phyloP scores from a whole-genome alignment of 2,329 filamentous ascomycete genomes.

The Chaetoscypha palmicola region DNA sequence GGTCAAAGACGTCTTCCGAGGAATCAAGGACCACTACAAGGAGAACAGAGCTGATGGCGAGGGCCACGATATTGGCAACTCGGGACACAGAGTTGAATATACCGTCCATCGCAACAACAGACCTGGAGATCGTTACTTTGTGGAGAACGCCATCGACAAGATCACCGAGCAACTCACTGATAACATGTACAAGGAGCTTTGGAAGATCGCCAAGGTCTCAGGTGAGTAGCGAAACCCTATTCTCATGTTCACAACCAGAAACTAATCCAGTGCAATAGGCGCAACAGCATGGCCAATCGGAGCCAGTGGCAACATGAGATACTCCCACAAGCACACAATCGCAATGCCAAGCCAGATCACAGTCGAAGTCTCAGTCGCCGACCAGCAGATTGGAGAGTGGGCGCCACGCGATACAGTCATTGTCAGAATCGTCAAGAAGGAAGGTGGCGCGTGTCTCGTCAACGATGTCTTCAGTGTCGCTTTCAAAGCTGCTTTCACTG shows the following conservation, averaged over 20 bases:
- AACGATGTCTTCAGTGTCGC: not conserved
- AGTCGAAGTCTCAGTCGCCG: not conserved
- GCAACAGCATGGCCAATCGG: not conserved
- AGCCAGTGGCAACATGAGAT: not conserved
- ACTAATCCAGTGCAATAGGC: not conserved
- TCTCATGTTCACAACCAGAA: no score
- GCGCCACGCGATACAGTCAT: not conserved
- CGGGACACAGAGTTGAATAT: not conserved
- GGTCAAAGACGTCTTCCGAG: not conserved
- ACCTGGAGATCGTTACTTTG: constrained; percentile 2
- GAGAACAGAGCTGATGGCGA: not conserved
- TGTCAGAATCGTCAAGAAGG: not conserved
- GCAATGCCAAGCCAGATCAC: not conserved
- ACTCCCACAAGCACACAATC: not conserved
- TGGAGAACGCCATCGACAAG: not conserved
- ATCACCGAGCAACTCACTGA: not conserved
- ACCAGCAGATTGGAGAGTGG: not conserved
- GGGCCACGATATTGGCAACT: not conserved
- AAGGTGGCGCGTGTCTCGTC: not conserved
- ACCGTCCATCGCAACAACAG: not conserved
- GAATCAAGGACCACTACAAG: not conserved
- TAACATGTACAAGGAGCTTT: not conserved
- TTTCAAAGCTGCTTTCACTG: not conserved
- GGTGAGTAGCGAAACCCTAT: not conserved
- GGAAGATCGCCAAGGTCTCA: not conserved